Percentiles rank a stretch among this genome's conserved stretches.
Conservation (phyloP, 768 basidiomycete species). For the Lactifluus pinguis region DNA sequence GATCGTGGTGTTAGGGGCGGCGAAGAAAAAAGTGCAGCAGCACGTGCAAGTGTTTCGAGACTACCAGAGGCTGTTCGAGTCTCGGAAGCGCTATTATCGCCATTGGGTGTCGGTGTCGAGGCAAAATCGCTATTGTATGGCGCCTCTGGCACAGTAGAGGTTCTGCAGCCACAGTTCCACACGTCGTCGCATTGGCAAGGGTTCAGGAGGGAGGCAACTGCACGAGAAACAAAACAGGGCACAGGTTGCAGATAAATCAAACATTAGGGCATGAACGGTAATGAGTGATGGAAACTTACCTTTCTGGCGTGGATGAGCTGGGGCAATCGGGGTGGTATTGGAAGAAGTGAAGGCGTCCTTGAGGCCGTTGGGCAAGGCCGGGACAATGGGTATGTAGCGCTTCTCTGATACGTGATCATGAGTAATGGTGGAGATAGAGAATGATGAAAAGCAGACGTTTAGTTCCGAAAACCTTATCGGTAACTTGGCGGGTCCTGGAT, state of each 20-base stretch:
- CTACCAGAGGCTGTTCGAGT: not conserved
- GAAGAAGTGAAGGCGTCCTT: slow-evolving; percentile 12
- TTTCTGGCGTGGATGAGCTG: slow-evolving; percentile 18
- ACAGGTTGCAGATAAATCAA: not conserved
- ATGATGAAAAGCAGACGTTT: slow-evolving; percentile 12
- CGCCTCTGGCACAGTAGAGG: not conserved
- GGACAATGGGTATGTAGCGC: slow-evolving; percentile 20
- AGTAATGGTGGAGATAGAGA: not conserved
- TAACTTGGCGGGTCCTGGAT: slow-evolving; percentile 1
- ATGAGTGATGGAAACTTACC: not conserved
- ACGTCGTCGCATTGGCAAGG: slow-evolving; percentile 17
- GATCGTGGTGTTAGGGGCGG: not conserved
- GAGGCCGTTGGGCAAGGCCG: slow-evolving; percentile 19
- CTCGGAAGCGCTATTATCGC: slow-evolving; percentile 5
- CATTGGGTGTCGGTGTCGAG: not conserved
- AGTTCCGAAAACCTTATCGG: slow-evolving; percentile 19
- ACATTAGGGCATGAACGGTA: not conserved
- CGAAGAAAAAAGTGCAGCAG: slow-evolving; percentile 9
- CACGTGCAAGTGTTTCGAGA: slow-evolving; percentile 18
- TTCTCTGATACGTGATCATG: slow-evolving; percentile 13
- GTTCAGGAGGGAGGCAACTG: slow-evolving; percentile 18
- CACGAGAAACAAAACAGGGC: not conserved
- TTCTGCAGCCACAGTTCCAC: slow-evolving; percentile 11
- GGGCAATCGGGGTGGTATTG: not conserved
- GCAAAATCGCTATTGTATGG: not conserved